Percentiles rank a stretch among this genome's conserved stretches.
Evolutionary conservation across 805 yeast genomes (phyloP).

Genomic region (Monosporozyma siamensis): DNA sequence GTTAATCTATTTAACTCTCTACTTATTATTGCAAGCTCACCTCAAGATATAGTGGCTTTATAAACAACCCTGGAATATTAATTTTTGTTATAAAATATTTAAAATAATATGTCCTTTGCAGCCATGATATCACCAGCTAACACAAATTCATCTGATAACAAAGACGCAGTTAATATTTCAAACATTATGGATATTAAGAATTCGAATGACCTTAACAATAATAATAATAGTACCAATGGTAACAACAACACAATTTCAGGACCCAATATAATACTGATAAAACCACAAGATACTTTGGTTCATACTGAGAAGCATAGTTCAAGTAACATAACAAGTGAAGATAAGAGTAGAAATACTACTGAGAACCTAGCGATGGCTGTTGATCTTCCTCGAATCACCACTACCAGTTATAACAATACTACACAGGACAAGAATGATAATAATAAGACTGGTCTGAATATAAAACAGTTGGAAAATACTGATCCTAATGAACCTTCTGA

Average conservation of each 20-base stretch:
- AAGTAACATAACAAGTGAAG: too few relatives aligned
- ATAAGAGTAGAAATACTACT: not conserved
- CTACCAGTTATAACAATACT: not conserved
- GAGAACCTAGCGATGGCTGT: not conserved
- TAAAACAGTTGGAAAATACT: not conserved
- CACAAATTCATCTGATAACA: not conserved
- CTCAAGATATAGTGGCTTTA: too few relatives aligned
- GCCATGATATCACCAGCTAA: not conserved
- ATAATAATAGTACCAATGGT: not conserved
- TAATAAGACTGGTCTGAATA: not conserved
- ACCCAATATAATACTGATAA: not conserved
- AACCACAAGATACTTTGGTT: not conserved
- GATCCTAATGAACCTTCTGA: not conserved
- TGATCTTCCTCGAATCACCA: constrained; percentile 1
- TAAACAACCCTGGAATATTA: not conserved
- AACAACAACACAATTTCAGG: not conserved
- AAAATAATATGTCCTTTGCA: not conserved
- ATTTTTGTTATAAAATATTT: not conserved
- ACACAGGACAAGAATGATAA: not conserved
- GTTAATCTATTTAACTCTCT: too few relatives aligned
- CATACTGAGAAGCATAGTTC: not conserved
- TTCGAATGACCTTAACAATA: not conserved
- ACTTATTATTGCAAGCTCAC: too few relatives aligned
- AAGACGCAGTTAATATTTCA: not conserved
- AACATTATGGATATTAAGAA: not conserved